These are phyloP conservation scores for Triticum timopheevii DNA, from an alignment of 176 grass and related monocot genomes.

Conservation along the genomic window DNA sequence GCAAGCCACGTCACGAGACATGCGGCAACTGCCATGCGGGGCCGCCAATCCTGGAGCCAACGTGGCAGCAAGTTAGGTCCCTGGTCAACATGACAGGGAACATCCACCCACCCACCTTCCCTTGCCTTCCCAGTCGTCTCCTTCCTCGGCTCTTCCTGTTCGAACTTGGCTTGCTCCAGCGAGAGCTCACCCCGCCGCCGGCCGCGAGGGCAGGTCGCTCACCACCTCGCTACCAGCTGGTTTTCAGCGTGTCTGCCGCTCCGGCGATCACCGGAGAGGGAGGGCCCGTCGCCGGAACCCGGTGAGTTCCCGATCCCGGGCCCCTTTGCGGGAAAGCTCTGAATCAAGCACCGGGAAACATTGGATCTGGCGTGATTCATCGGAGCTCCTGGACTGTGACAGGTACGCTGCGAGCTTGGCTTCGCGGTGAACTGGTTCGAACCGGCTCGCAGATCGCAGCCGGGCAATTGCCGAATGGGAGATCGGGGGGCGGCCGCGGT, in stretches of 20 bases:
- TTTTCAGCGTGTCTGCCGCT: neutral
- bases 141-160: neutral
- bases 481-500: constrained; percentile 8
- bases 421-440: neutral
- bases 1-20: neutral
- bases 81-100: neutral
- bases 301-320: constrained; percentile 19
- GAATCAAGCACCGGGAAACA: neutral
- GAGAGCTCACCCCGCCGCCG: neutral
- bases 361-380: neutral
- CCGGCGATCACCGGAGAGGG: neutral
- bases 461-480: constrained; percentile 36
- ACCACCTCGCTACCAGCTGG: neutral
- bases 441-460: neutral
- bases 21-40: neutral
- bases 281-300: neutral
- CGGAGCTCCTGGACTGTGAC: neutral
- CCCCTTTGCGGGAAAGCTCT: neutral
- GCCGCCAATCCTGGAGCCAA: neutral
- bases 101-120: neutral
- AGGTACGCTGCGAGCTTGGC: neutral
- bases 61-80: neutral
- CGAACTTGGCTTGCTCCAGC: neutral
- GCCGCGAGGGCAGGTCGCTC: neutral
- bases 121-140: neutral